Evolutionary conservation across 441 rosid genomes (phyloP), one percentile per base, ranked within the genome.

Genomic region (Gossypium trilobum): DNA sequence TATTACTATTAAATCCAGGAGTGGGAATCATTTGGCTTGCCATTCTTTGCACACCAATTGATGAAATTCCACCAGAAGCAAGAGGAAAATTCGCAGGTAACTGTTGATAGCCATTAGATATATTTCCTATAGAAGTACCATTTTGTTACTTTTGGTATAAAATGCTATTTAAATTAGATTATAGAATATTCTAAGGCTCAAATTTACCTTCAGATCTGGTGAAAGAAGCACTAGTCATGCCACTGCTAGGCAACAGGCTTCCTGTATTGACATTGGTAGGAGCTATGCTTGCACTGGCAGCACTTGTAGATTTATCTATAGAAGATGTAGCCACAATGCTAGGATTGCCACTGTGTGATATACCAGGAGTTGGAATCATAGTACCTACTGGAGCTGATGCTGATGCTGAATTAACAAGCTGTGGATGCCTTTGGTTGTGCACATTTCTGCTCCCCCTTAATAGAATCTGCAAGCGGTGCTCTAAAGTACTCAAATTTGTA

Each of bases 311-410:
- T 25, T 90, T 73, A 79, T 88, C 98, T n/a, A 79, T 81, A 48
- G 96, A 89, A 73, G 98, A 86, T 16, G 92, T 69, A 36, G 72
- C 84, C 84, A 86, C 78, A 77, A 87, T 14, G 70, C 80, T 88
- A 23, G 93, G 80, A 86, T 84, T 91, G 69, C 86, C 92, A 77
- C 82, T 78, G 16, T 86, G 93, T 20, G 89, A 81, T 85, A 96
- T 86, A 63, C 99, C 99, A 78, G 99, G 99, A 14, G 97, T 93
- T 19, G 98, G 98, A 75, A 96, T 93, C 99, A 96, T 96, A 19
- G 97, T 86, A 72, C 89, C 89, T 79, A 82, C 77, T 5, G 94
- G 56, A 48, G 97, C 78, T 16, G 93, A 79, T 67, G 67, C 19
- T 13, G 93, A 78, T 63, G 67, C 13, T 7, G 93, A 82, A 83